Base-by-base conservation (phyloP, 2,329 filamentous ascomycete genomes). In the Aspergillus candidus region DNA sequence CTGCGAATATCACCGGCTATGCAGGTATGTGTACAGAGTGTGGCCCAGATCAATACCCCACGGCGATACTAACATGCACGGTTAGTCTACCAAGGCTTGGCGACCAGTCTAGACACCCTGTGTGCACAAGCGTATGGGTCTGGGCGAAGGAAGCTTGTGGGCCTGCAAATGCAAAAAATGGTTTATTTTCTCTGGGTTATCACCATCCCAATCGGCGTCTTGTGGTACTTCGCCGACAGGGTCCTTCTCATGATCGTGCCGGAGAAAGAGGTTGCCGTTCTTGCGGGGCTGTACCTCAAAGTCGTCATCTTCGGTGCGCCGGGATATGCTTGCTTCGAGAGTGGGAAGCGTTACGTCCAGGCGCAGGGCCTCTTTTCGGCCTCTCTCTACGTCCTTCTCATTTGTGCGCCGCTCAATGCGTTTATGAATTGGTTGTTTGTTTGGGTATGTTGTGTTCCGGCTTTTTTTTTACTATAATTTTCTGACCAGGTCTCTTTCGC, bases 61-160 rank as follows among this genome's bases (percentile, higher is more conserved):
- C 4, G 10, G 34, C 17, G 27, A 37, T 35, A 13, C 11, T 45
- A 34, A 43, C n/a, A 30, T 14, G 13, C 12, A 11, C 32, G 32
- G 18, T 3, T 13, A 30, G 80, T 87, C 12, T 85, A 87, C 60
- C 85, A 89, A 60, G 86, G 89, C n/a, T 75, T 97, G 11, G 84
- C 89, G 1, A 97, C 91, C 4, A 88, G 84, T 51, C 74, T 97
- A 32, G 91, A 97, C 67, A 97, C 91, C 0, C 80, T 97, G 2
- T 96, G 91, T 64, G 81, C 91, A 0, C 91, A 97, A 66, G 91
- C 93, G 0, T 97, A 94, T 61, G 91, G 93, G 2, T 94, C 87
- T 1, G 91, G 91, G 0, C 86, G 85, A 62, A 94, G 86, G 61
- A 86, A 90, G 54, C 78, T 97, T 4, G 91, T 97, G 46, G 91